Evolutionary conservation across 352 stramenopile species (phyloP).

Genomic region (Phytophthora colocasiae): DNA sequence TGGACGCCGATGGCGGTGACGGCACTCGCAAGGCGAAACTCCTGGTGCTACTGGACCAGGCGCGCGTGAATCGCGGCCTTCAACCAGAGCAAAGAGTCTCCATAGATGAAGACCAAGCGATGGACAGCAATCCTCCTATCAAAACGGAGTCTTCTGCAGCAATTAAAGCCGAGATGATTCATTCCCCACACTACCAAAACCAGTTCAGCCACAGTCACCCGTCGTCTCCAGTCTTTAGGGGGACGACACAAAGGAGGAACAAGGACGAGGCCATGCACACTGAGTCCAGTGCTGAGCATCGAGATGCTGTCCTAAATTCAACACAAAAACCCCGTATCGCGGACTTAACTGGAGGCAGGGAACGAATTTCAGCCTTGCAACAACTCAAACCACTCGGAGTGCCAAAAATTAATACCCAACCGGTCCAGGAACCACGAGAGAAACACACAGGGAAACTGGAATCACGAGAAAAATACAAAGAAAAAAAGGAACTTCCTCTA

Average conservation of each 20-base stretch:
- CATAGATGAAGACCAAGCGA: constrained; percentile 2
- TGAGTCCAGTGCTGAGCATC: neutral
- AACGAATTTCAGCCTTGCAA: constrained; percentile 14
- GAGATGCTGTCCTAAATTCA: constrained; percentile 26
- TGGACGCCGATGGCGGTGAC: constrained; percentile 12
- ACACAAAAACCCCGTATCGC: constrained; percentile 15
- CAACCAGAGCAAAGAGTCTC: constrained; percentile 19
- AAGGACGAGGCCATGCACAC: neutral
- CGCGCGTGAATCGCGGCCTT: constrained; percentile 34
- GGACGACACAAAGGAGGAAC: neutral
- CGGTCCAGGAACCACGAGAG: constrained; percentile 10
- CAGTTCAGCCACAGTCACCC: no score
- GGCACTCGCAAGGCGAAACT: constrained; percentile 37
- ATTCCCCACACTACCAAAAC: no score
- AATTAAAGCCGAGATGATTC: no score
- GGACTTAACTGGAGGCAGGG: constrained; percentile 13
- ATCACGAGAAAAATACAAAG: constrained; percentile 1
- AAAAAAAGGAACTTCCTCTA: neutral
- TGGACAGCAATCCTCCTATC: constrained; percentile 11
- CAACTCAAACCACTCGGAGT: constrained; percentile 26
- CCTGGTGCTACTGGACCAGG: constrained; percentile 51
- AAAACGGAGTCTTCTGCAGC: constrained; percentile 20
- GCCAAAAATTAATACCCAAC: constrained; percentile 11
- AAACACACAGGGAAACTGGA: constrained; percentile 12
- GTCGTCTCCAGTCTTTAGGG: no score